Conservation (phyloP, 2,329 filamentous ascomycete genomes). For the Colletotrichum sp. region DNA sequence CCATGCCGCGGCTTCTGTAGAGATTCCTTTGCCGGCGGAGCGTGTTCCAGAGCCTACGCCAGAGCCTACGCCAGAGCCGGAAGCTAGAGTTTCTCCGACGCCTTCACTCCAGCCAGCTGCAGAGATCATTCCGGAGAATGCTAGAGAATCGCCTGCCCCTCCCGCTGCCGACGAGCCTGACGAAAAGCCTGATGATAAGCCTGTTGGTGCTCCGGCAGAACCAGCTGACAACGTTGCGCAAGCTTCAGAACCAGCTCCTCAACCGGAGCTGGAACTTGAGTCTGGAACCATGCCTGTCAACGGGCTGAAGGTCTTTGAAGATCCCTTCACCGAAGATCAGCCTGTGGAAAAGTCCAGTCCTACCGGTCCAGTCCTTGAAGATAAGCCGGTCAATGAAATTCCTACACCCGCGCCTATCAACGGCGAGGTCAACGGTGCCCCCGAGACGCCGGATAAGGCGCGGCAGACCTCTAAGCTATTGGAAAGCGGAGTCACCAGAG, state of each 20-base stretch:
- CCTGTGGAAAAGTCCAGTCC: slow-evolving; percentile 49
- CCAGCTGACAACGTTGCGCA: background rate
- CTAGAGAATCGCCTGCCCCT: slow-evolving; percentile 13
- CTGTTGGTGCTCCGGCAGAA: background rate
- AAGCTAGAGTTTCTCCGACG: slow-evolving; percentile 25
- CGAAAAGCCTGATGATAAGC: background rate
- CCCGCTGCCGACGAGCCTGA: background rate
- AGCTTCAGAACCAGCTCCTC: background rate
- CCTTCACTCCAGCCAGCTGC: slow-evolving; percentile 11
- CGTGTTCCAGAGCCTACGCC: background rate
- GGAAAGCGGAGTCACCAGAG: slow-evolving; percentile 76
- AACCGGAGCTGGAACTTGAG: slow-evolving; percentile 5
- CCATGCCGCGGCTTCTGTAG: background rate
- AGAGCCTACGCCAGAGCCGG: slow-evolving; percentile 13
- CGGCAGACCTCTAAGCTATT: slow-evolving; percentile 68
- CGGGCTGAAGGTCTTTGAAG: slow-evolving; percentile 64
- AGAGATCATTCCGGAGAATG: slow-evolving; percentile 9
- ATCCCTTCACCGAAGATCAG: slow-evolving; percentile 60
- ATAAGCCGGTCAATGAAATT: slow-evolving; percentile 66
- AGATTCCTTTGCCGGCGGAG: slow-evolving; percentile 1
- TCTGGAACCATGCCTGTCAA: slow-evolving; percentile 35
- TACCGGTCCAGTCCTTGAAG: slow-evolving; percentile 60
- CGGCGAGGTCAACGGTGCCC: slow-evolving; percentile 18
- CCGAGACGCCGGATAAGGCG: slow-evolving; percentile 54
- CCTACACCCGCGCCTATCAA: slow-evolving; percentile 28